Evolutionary conservation across 257 asterid genomes (phyloP).

Genomic region (Cynanchum wilfordii): DNA sequence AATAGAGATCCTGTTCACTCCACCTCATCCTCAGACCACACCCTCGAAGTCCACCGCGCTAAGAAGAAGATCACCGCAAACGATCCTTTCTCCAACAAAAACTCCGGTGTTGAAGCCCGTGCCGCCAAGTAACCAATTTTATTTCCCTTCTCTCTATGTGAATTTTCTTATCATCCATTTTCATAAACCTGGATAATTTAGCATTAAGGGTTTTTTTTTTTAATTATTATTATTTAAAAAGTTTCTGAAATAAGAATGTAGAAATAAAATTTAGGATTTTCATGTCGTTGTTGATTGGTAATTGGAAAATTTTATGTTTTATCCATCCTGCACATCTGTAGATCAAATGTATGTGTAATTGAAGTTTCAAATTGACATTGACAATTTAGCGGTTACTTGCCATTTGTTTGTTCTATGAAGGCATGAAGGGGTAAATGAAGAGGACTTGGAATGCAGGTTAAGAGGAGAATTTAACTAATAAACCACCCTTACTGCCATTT

Average conservation of each 20-base stretch:
- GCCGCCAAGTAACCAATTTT: slow-evolving; percentile 51
- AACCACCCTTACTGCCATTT: too few relatives aligned
- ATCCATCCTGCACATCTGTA: neutral
- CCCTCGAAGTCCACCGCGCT: slow-evolving; percentile 79
- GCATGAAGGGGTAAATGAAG: neutral
- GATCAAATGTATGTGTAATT: neutral
- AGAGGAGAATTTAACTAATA: neutral
- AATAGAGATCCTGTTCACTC: slow-evolving; percentile 49
- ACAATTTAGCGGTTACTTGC: neutral
- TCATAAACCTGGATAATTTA: too few relatives aligned
- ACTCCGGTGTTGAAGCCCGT: slow-evolving; percentile 83
- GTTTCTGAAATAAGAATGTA: too few relatives aligned
- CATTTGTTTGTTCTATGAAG: neutral
- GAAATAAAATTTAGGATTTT: neutral
- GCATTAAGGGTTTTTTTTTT: neutral
- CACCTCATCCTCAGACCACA: slow-evolving; percentile 44
- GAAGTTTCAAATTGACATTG: neutral
- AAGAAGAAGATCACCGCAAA: slow-evolving; percentile 52
- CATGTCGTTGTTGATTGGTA: neutral
- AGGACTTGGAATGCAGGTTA: neutral
- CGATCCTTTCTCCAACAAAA: slow-evolving; percentile 50
- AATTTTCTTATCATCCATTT: neutral
- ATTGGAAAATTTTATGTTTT: neutral
- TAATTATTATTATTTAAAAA: too few relatives aligned
- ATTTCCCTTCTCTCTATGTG: neutral